These are phyloP conservation scores for Pichia terricola DNA, from an alignment of 1,139 yeast genomes.

Conservation along the genomic window DNA sequence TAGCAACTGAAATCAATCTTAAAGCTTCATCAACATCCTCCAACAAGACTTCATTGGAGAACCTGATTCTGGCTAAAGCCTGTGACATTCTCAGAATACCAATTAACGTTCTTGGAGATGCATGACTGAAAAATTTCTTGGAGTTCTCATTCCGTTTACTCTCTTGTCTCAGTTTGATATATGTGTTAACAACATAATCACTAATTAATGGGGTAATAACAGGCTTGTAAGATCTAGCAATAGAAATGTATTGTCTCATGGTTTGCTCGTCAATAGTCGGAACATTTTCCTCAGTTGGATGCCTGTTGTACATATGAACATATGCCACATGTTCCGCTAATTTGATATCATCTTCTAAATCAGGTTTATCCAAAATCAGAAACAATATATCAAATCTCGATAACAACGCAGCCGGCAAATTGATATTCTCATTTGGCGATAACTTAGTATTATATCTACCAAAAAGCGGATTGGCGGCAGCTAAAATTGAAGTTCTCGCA, in stretches of 20 bases:
- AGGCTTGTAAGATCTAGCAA: slow-evolving; percentile 82
- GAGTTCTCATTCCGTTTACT: slow-evolving; percentile 74
- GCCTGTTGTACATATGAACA: slow-evolving; percentile 88
- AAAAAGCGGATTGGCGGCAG: slow-evolving; percentile 96
- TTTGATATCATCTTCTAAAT: slow-evolving; percentile 69
- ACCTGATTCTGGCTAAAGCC: slow-evolving; percentile 85
- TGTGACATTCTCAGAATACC: slow-evolving; percentile 91
- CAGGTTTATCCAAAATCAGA: slow-evolving; percentile 78
- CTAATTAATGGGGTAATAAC: slow-evolving; percentile 80
- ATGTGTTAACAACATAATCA: slow-evolving; percentile 77
- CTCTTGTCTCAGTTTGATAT: slow-evolving; percentile 88
- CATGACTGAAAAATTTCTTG: slow-evolving; percentile 73
- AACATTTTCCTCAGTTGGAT: slow-evolving; percentile 61
- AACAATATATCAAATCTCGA: slow-evolving; percentile 92
- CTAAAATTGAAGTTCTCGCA: slow-evolving; percentile 90
- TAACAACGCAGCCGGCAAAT: slow-evolving; percentile 90
- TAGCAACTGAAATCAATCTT: slow-evolving; percentile 76
- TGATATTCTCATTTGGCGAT: slow-evolving; percentile 92
- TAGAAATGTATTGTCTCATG: slow-evolving; percentile 79
- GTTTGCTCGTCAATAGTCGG: slow-evolving; percentile 66
- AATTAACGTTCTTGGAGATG: slow-evolving; percentile 89
- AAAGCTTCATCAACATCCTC: slow-evolving; percentile 95
- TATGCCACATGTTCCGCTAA: slow-evolving; percentile 90
- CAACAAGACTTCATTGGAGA: slow-evolving; percentile 56
- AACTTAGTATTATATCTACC: slow-evolving; percentile 89